Conservation (phyloP, 306 rosid genomes). For the Begonia loranthoides region DNA sequence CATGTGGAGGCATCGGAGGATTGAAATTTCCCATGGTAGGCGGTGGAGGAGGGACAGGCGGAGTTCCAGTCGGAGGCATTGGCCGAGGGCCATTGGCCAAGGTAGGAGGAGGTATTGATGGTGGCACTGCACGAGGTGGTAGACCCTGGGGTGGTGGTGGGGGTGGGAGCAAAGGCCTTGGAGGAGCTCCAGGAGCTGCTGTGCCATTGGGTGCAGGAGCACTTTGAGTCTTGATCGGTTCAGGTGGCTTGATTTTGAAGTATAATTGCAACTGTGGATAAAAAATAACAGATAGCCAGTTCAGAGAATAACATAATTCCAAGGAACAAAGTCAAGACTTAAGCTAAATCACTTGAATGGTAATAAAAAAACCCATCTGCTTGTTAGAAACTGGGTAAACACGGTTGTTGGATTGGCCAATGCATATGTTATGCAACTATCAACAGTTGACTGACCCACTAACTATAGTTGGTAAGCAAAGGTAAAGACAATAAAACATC, state of each 20-base stretch:
- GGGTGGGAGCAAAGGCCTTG: conserved; percentile 81
- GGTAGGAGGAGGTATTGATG: conserved; percentile 70
- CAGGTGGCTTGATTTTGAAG: conserved; percentile 79
- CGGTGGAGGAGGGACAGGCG: conserved; percentile 75
- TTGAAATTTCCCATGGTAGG: conserved; percentile 44
- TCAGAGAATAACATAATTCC: conserved; percentile 7
- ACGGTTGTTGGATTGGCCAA: no score
- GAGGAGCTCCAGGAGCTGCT: conserved; percentile 69
- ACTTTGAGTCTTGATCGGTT: conserved; percentile 69
- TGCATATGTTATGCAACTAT: no score
- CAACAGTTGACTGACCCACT: neutral
- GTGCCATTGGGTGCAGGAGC: conserved; percentile 52
- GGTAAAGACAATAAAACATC: neutral
- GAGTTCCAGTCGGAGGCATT: conserved; percentile 63
- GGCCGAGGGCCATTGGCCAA: conserved; percentile 82
- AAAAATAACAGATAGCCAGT: conserved; percentile 10
- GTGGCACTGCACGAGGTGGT: conserved; percentile 65
- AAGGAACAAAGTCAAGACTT: conserved; percentile 5
- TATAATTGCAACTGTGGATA: conserved; percentile 77
- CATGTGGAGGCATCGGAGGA: conserved; percentile 29
- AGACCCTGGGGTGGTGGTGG: conserved; percentile 72
- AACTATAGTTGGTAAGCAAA: neutral
- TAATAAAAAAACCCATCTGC: neutral
- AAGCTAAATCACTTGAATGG: neutral
- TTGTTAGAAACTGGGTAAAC: no score